phyloP scores from a whole-genome alignment of 2,329 filamentous ascomycete genomes.

The Monosporascus ibericus region DNA sequence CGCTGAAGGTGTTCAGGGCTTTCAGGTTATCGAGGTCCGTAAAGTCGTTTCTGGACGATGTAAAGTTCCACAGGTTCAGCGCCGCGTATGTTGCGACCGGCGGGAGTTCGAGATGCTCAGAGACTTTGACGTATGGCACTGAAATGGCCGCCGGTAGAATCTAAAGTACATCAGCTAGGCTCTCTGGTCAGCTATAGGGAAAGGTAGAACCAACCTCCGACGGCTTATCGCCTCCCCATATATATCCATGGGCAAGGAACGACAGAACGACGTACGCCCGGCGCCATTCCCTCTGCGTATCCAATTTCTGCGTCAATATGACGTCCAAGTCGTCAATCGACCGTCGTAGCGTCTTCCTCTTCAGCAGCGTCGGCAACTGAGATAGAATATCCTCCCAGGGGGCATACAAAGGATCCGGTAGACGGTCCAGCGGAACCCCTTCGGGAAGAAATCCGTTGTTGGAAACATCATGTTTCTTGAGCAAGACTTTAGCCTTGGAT shows the following conservation, averaged over 20 bases:
- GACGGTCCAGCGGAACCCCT: constrained; percentile 48
- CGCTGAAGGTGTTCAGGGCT: constrained; percentile 78
- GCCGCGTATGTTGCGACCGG: constrained; percentile 88
- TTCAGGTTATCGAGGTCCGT: constrained; percentile 63
- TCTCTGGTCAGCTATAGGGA: no score
- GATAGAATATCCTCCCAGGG: constrained; percentile 59
- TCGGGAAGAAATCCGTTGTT: constrained; percentile 57
- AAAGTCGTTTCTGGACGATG: constrained; percentile 47
- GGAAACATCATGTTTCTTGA: constrained; percentile 48
- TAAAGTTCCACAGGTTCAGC: constrained; percentile 86
- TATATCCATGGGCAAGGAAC: constrained; percentile 77
- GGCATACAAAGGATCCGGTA: constrained; percentile 58
- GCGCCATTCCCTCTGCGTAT: constrained; percentile 58
- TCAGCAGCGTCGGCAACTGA: constrained; percentile 56
- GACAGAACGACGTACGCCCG: constrained; percentile 67
- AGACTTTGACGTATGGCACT: constrained; percentile 67
- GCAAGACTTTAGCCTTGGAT: constrained; percentile 8
- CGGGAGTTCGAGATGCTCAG: constrained; percentile 70
- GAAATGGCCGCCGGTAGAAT: constrained; percentile 69
- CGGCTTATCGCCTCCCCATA: constrained; percentile 78
- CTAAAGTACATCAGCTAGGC: constrained; percentile 25
- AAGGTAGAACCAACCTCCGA: constrained; percentile 50
- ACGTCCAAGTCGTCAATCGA: constrained; percentile 52
- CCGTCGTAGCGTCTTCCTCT: constrained; percentile 52
- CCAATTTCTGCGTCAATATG: constrained; percentile 51